Conservation (phyloP, 1,284 basidiomycete genomes). For the Malassezia globosa region DNA sequence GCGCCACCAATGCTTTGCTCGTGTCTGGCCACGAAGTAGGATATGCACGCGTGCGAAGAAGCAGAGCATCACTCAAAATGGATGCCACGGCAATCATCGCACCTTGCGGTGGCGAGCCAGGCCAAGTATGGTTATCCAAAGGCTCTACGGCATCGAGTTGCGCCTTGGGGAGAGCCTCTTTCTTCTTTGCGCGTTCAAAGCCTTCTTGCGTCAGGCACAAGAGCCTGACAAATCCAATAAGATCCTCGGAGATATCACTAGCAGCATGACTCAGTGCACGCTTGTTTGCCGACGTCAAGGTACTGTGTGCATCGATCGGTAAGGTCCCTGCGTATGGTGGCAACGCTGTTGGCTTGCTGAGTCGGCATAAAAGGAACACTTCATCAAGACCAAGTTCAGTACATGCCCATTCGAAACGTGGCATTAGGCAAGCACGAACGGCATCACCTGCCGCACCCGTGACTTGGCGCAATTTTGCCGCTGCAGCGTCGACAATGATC, state of each 20-base stretch:
- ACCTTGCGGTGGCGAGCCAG: background rate
- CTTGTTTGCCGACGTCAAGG: constrained; percentile 17
- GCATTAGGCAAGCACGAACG: constrained; percentile 16
- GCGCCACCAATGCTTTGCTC: background rate
- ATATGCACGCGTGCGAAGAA: constrained; percentile 1
- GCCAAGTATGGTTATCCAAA: constrained; percentile 17
- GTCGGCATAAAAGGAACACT: constrained; percentile 31
- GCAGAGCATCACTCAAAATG: constrained; percentile 3
- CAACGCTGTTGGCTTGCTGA: constrained; percentile 25
- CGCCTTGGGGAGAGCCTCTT: constrained; percentile 68
- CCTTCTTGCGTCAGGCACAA: constrained; percentile 56
- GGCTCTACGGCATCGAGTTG: constrained; percentile 52
- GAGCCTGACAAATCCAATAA: constrained; percentile 63
- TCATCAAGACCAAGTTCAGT: constrained; percentile 37
- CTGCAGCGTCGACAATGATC: constrained; percentile 54
- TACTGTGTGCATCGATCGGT: constrained; percentile 9
- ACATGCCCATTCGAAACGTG: constrained; percentile 32
- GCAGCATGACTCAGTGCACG: constrained; percentile 48
- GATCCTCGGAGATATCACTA: constrained; percentile 55
- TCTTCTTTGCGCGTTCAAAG: constrained; percentile 58
- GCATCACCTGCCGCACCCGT: constrained; percentile 1
- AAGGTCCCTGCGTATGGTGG: constrained; percentile 22
- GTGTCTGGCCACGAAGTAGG: constrained; percentile 3
- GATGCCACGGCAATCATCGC: constrained; percentile 4
- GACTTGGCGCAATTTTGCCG: constrained; percentile 1